Evolutionary conservation across 306 rosid species (phyloP).

Genomic region (Lathyrus sativus): DNA sequence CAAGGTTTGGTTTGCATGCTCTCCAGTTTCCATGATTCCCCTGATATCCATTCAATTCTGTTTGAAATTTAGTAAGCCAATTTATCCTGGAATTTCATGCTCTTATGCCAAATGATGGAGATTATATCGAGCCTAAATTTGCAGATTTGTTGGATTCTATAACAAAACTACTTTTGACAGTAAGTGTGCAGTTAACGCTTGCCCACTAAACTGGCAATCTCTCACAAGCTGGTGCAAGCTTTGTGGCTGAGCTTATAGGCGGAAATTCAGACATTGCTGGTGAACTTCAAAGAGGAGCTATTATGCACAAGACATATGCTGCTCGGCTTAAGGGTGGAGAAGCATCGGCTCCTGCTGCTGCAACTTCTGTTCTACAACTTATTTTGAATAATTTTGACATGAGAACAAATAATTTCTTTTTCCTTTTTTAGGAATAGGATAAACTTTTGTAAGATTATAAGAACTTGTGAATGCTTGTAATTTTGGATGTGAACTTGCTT

Average conservation of each 20-base stretch:
- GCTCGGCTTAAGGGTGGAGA: constrained; percentile 99
- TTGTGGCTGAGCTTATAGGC: constrained; percentile 94
- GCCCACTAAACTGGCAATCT: constrained; percentile 95
- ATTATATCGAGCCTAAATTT: constrained; percentile 64
- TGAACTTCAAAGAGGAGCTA: constrained; percentile 98
- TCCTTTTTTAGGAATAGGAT: too few relatives aligned
- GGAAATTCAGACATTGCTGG: constrained; percentile 95
- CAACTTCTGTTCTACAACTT: constrained; percentile 89
- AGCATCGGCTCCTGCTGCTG: constrained; percentile 98
- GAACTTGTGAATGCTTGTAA: too few relatives aligned
- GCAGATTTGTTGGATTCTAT: constrained; percentile 87
- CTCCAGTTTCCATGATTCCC: constrained; percentile 94
- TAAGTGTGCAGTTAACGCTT: constrained; percentile 88
- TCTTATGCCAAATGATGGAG: constrained; percentile 94
- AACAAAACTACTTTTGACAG: constrained; percentile 84
- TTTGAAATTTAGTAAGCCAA: constrained; percentile 93
- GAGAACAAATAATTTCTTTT: too few relatives aligned
- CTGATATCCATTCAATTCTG: constrained; percentile 97
- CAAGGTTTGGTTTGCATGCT: constrained; percentile 90
- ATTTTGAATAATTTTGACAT: too few relatives aligned
- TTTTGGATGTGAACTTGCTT: too few relatives aligned
- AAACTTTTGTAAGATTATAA: too few relatives aligned
- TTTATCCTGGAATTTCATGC: constrained; percentile 98
- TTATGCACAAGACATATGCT: constrained; percentile 99
- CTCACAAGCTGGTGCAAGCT: constrained; percentile 91